Percentiles rank a stretch among this genome's conserved stretches.
These are phyloP conservation scores for Nicotiana attenuata DNA, from an alignment of 257 asterid species.

Conservation along the genomic window DNA sequence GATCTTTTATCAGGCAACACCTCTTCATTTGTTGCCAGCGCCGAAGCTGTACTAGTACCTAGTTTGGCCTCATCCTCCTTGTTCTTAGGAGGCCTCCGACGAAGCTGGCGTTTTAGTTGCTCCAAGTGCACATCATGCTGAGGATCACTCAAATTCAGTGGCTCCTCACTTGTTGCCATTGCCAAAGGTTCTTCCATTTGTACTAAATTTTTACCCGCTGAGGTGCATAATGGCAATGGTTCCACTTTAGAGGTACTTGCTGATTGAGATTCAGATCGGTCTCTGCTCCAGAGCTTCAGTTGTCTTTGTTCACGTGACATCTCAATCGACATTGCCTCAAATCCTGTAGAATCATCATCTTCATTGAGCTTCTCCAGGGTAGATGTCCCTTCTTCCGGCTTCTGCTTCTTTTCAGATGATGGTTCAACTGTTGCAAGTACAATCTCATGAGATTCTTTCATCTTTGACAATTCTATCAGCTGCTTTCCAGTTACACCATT, in stretches of 20 bases:
- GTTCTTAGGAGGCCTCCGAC: background rate
- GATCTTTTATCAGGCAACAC: background rate
- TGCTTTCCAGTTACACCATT: background rate
- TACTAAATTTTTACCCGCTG: background rate
- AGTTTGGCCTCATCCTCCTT: background rate
- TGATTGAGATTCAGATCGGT: slow-evolving; percentile 2
- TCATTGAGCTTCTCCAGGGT: background rate
- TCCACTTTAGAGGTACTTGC: background rate
- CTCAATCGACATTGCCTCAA: background rate
- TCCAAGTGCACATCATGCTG: background rate
- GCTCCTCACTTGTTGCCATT: background rate
- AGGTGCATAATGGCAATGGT: background rate
- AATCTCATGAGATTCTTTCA: background rate
- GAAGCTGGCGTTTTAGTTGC: background rate
- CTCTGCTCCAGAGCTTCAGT: slow-evolving; percentile 17
- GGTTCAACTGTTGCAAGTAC: background rate
- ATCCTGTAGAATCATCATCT: background rate
- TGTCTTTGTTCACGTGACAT: slow-evolving; percentile 16
- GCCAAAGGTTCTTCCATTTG: background rate
- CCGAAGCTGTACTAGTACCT: background rate
- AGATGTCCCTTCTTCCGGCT: background rate
- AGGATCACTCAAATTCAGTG: background rate
- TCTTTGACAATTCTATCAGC: background rate
- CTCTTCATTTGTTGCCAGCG: background rate
- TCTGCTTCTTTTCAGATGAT: background rate